Evolutionary conservation across 257 asterid species (phyloP), one percentile per base, ranked within the genome.

Genomic region (Solanum chmielewskii): DNA sequence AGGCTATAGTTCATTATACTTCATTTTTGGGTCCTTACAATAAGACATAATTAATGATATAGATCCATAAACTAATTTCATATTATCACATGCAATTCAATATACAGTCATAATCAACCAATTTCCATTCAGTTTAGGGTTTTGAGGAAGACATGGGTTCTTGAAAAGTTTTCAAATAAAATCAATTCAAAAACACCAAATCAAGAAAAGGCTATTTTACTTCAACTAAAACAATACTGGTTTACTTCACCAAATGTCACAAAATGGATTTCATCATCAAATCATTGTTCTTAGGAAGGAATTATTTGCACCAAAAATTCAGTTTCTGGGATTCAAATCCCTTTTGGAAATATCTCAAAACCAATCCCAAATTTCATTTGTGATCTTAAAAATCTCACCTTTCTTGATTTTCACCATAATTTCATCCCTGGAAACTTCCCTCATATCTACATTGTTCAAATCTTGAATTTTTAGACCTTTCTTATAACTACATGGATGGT

Each of bases 271-370:
- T 52, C 88, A 1, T 90, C 97, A 6, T 86, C 92, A 4, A 88
- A 91, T 81, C 99, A 91, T 87, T 97, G 98, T 92, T 70, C 70
- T 4, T 97, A 98, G 99, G 91, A 94, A 1, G 98, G 89, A 90
- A 90, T 97, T 91, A 92, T 85, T 9, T 97, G 98, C 91, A 29
- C 91, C 21, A 20, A 39, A 8, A 93, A 89, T 83, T 89, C 92
- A 0, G 94, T 97, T 88, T 90, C 96, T 2, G 83, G 56, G 0
- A 82, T 94, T 41, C 47, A 44, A 45, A 81, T 94, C 86, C 41
- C 37, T 87, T 42, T 81, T 31, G 59, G 18, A 2, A 86, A 20
- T 59, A 91, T 94, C 88, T 85, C 88, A 11, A 71, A 76, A n/a
- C 45, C 92, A 27, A 87, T 94, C 66, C 96, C 98, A 11, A 31